Percentiles rank a stretch among this genome's conserved stretches.
Evolutionary conservation across 345 rosid species (phyloP).

Genomic region (Citrus unshiu): DNA sequence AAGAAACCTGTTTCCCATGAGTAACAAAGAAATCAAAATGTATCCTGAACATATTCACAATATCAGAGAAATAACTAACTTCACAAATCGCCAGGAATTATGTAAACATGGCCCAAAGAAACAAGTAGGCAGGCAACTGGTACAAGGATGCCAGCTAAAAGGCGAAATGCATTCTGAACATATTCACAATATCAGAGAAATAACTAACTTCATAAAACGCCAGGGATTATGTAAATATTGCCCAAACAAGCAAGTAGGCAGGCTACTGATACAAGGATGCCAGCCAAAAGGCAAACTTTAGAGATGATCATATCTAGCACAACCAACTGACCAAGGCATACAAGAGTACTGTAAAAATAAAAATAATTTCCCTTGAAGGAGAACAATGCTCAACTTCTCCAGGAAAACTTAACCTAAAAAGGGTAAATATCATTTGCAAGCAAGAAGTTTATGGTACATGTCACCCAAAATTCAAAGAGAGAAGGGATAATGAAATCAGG

Average conservation of each 20-base stretch:
- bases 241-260: neutral
- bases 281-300: neutral
- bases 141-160: neutral
- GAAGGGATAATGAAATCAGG: neutral
- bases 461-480: neutral
- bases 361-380: neutral
- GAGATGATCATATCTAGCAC: neutral
- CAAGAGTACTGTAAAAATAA: neutral
- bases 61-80: neutral
- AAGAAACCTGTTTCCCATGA: constrained; percentile 53
- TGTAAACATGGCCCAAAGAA: neutral
- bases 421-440: neutral
- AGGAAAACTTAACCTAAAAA: neutral
- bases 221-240: neutral
- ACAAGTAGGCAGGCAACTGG: neutral
- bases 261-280: neutral
- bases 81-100: neutral
- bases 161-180: neutral
- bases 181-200: neutral
- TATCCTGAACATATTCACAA: neutral
- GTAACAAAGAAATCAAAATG: neutral
- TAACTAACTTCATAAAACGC: neutral
- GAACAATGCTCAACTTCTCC: too few species aligned
- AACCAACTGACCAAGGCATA: neutral
- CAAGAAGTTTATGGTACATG: neutral